These are phyloP conservation scores for Misopates orontium DNA, from an alignment of 257 asterid species.

Conservation along the genomic window DNA sequence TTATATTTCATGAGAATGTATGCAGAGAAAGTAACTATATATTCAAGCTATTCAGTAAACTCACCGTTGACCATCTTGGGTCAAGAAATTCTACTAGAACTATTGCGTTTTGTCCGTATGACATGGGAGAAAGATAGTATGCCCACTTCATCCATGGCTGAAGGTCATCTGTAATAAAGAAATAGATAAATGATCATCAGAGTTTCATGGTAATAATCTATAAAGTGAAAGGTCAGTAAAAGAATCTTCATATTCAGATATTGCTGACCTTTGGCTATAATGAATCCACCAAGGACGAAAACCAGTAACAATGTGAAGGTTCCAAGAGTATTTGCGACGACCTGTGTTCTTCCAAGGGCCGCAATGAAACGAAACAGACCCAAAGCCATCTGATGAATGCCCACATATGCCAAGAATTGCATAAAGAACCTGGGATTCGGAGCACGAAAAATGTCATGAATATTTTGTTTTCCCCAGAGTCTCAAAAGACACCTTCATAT, in stretches of 20 bases:
- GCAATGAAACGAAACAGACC: slow-evolving; percentile 25
- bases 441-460: too few relatives aligned
- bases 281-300: slow-evolving; percentile 21
- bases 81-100: slow-evolving; percentile 42
- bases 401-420: slow-evolving; percentile 15
- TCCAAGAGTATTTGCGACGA: slow-evolving; percentile 28
- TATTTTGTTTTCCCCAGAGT: too few relatives aligned
- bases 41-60: neutral
- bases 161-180: slow-evolving; percentile 32
- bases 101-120: slow-evolving; percentile 40
- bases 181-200: too few relatives aligned
- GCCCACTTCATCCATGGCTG: slow-evolving; percentile 42
- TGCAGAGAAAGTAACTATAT: too few relatives aligned
- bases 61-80: slow-evolving; percentile 38
- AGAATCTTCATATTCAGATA: neutral
- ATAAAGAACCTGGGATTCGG: slow-evolving; percentile 15
- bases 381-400: slow-evolving; percentile 24
- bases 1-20: too few relatives aligned
- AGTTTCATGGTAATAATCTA: too few relatives aligned
- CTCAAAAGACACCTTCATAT: too few relatives aligned
- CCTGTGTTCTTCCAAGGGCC: slow-evolving; percentile 21
- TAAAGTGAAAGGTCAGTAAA: neutral
- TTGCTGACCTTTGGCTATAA: neutral
- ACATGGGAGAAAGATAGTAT: slow-evolving; percentile 38
- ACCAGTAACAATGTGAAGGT: slow-evolving; percentile 15